Conservation (phyloP, 345 rosid genomes). For the Anacardium occidentale region DNA sequence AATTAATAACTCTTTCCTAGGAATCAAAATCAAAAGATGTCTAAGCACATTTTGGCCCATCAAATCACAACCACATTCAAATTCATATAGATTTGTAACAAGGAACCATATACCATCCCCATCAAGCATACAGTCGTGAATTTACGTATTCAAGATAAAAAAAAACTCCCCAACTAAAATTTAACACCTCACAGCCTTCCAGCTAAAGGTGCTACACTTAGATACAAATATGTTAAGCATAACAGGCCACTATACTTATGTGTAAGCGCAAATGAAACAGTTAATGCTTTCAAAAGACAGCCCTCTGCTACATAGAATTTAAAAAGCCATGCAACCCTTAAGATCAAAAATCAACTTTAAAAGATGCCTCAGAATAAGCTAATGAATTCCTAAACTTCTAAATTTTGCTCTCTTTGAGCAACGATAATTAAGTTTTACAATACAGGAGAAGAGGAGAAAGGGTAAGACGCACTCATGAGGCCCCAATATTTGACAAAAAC, state of each 20-base stretch:
- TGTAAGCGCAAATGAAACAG: not conserved
- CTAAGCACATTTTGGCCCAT: constrained; percentile 17
- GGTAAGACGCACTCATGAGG: not conserved
- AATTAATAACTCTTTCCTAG: constrained; percentile 59
- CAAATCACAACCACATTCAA: not conserved
- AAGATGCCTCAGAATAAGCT: not conserved
- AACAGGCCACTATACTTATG: not conserved
- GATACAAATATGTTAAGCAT: not conserved
- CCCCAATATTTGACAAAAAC: not conserved
- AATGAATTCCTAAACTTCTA: not conserved
- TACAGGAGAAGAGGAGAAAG: not conserved
- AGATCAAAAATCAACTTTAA: not conserved
- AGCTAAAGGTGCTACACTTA: constrained; percentile 1
- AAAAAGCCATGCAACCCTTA: not conserved
- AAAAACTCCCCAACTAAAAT: not conserved
- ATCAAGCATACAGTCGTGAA: not conserved
- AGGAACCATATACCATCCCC: not conserved
- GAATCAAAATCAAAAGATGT: constrained; percentile 24
- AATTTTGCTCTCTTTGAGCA: not conserved
- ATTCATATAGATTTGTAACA: not conserved
- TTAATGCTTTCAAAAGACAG: not conserved
- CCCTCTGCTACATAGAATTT: not conserved
- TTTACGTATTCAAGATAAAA: not conserved
- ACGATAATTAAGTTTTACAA: too few species aligned
- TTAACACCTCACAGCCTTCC: constrained; percentile 6